These are phyloP conservation scores for Nemania bipapillata DNA, from an alignment of 2,329 filamentous ascomycete species.

Conservation along the genomic window DNA sequence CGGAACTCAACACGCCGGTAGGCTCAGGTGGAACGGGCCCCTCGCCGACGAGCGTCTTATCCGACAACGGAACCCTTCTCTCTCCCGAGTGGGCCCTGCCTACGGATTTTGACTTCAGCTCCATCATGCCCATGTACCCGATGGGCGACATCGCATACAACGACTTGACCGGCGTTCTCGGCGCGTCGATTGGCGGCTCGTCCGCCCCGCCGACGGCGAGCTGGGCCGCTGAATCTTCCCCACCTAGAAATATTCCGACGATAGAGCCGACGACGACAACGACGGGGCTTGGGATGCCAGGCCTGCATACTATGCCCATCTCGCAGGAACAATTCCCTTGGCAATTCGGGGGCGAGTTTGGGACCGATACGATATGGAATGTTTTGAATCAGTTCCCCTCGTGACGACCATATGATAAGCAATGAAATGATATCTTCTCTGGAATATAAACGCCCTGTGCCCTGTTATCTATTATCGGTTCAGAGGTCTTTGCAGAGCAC, in stretches of 20 bases:
- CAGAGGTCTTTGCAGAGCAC: too few species aligned
- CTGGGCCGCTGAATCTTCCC: conserved; percentile 7
- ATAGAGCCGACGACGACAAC: neutral
- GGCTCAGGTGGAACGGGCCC: conserved; percentile 42
- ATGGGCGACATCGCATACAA: conserved; percentile 68
- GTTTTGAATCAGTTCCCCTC: conserved; percentile 63
- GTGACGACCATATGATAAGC: too few species aligned
- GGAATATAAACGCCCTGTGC: too few species aligned
- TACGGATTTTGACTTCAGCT: conserved; percentile 60
- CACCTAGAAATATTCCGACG: neutral
- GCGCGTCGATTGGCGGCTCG: conserved; percentile 38
- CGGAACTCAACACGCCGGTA: conserved; percentile 40
- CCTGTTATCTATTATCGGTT: neutral
- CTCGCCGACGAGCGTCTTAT: conserved; percentile 37
- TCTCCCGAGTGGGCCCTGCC: conserved; percentile 56
- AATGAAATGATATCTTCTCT: too few species aligned
- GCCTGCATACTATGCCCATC: conserved; percentile 32
- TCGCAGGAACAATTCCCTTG: conserved; percentile 51
- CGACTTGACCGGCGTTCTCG: conserved; percentile 60
- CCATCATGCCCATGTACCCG: conserved; percentile 66
- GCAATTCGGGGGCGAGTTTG: conserved; percentile 67
- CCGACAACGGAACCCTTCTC: conserved; percentile 38
- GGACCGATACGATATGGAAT: conserved; percentile 66
- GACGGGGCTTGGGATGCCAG: conserved; percentile 32
- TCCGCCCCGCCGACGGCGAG: conserved; percentile 39